Evolutionary conservation across 140 eudicot genomes (phyloP).

Genomic region (Cichorium intybus): DNA sequence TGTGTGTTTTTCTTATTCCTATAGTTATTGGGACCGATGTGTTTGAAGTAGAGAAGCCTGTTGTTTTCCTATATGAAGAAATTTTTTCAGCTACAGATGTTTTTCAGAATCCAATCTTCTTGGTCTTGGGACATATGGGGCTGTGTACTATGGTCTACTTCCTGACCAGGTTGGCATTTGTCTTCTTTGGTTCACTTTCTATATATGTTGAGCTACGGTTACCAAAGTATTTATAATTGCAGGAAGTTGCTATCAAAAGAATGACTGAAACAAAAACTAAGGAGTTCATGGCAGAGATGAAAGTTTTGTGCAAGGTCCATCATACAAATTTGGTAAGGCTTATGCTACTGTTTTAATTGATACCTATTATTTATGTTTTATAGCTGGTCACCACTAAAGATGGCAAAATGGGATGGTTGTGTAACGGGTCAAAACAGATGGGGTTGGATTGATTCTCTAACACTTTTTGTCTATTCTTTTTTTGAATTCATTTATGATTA

Average conservation of each 20-base stretch:
- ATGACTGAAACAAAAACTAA: conserved; percentile 88
- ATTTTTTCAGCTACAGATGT: conserved; percentile 57
- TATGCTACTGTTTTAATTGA: conserved; percentile 5
- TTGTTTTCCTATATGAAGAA: conserved; percentile 71
- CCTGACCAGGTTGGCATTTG: conserved; percentile 66
- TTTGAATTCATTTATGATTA: too few species aligned
- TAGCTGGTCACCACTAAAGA: background rate
- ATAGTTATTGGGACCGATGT: conserved; percentile 71
- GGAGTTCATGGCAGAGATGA: conserved; percentile 91
- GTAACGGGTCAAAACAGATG: too few species aligned
- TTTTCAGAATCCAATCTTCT: conserved; percentile 89
- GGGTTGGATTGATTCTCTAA: too few species aligned
- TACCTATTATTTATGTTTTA: conserved; percentile 1
- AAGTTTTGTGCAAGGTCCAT: conserved; percentile 95
- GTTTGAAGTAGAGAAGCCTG: conserved; percentile 87
- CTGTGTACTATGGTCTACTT: conserved; percentile 77
- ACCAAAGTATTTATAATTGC: conserved; percentile 24
- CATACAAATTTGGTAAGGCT: conserved; percentile 88
- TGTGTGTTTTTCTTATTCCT: conserved; percentile 14
- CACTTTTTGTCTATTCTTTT: too few species aligned
- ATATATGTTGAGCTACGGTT: background rate
- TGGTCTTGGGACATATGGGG: conserved; percentile 92
- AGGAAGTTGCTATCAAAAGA: conserved; percentile 94
- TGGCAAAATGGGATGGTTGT: too few species aligned
- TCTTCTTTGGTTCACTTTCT: conserved; percentile 9